phyloP scores from a whole-genome alignment of 768 basidiomycete genomes.

The Hygrophoropsis aurantiaca region DNA sequence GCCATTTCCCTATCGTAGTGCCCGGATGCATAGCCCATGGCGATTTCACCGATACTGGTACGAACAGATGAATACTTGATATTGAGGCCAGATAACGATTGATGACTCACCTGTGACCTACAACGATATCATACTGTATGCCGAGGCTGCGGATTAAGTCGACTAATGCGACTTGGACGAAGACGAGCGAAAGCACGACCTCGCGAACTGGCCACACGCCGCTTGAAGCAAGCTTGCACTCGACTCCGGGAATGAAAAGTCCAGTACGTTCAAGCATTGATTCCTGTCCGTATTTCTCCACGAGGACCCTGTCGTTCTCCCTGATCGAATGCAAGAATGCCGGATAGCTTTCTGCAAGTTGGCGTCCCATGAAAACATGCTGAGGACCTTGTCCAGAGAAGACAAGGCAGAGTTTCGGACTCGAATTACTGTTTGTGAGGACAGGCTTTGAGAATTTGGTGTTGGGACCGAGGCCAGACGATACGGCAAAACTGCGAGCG shows the following conservation, averaged over 20 bases:
- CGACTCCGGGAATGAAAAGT: conserved; percentile 27
- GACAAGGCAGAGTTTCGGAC: conserved; percentile 33
- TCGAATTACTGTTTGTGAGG: conserved; percentile 18
- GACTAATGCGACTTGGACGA: conserved; percentile 32
- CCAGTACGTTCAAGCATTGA: conserved; percentile 35
- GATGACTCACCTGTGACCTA: conserved; percentile 30
- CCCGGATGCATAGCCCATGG: conserved; percentile 37
- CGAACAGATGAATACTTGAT: conserved; percentile 6
- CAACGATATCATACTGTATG: conserved; percentile 31
- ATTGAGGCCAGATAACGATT: not conserved
- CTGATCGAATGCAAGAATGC: conserved; percentile 28
- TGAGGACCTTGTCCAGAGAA: conserved; percentile 38
- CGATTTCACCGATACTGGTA: conserved; percentile 31
- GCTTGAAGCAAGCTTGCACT: conserved; percentile 19
- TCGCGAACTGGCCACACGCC: conserved; percentile 34
- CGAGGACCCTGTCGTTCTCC: conserved; percentile 33
- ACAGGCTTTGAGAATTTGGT: conserved; percentile 30
- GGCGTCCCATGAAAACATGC: conserved; percentile 35
- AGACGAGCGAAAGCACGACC: conserved; percentile 31
- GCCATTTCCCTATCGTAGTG: conserved; percentile 34
- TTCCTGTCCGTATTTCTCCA: conserved; percentile 21
- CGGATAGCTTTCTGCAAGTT: conserved; percentile 31
- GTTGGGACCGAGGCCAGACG: conserved; percentile 16
- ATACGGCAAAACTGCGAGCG: conserved; percentile 24
- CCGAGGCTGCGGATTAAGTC: conserved; percentile 32